Conservation (phyloP, 2,329 filamentous ascomycete species). For the Exophiala sideris region DNA sequence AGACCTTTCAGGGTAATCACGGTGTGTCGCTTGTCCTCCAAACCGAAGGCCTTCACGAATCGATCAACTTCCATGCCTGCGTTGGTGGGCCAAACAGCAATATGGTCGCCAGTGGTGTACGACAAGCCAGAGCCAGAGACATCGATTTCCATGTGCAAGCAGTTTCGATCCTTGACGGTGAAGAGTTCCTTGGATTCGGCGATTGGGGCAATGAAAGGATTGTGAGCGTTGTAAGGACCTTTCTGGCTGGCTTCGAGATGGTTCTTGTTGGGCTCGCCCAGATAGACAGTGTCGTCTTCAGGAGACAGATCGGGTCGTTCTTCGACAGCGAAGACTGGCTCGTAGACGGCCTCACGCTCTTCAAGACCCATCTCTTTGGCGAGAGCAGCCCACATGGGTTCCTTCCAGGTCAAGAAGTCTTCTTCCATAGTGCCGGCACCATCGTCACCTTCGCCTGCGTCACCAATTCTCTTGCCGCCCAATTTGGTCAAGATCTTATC, state of each 20-base stretch:
- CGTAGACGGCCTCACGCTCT: constrained; percentile 94
- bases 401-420: constrained; percentile 98
- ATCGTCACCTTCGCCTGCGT: constrained; percentile 92
- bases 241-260: constrained; percentile 81
- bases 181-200: constrained; percentile 88
- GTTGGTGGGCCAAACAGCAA: constrained; percentile 96
- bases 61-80: constrained; percentile 87
- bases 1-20: constrained; percentile 88
- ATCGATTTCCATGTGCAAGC: constrained; percentile 92
- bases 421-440: constrained; percentile 99
- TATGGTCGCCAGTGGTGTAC: constrained; percentile 96
- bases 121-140: constrained; percentile 82
- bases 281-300: constrained; percentile 78
- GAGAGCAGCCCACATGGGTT: constrained; percentile 93
- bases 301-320: constrained; percentile 70
- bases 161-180: constrained; percentile 84
- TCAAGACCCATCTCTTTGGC: constrained; percentile 80
- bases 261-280: constrained; percentile 94
- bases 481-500: constrained; percentile 76
- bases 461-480: constrained; percentile 78
- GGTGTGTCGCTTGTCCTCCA: constrained; percentile 70
- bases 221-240: constrained; percentile 93
- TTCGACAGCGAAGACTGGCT: constrained; percentile 80
- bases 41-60: constrained; percentile 74
- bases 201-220: constrained; percentile 94